These are phyloP conservation scores for Fusarium anguioides DNA, from an alignment of 2,329 filamentous ascomycete species.

Conservation along the genomic window DNA sequence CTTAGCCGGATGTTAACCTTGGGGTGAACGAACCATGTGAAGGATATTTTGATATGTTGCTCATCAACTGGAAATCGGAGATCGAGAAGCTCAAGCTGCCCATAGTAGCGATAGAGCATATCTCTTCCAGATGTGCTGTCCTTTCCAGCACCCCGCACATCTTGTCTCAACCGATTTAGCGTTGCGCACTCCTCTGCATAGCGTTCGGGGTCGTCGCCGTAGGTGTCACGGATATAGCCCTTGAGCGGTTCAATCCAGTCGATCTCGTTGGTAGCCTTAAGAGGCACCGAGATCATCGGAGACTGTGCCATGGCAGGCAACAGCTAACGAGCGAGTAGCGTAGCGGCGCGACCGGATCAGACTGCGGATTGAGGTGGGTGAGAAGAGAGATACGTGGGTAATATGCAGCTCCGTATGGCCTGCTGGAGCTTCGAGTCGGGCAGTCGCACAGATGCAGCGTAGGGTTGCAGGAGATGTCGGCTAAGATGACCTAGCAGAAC, in stretches of 20 bases:
- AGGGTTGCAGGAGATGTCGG: constrained; percentile 15
- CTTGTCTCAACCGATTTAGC: constrained; percentile 93
- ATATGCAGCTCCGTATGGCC: constrained; percentile 33
- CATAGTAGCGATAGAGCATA: constrained; percentile 96
- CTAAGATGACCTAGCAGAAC: constrained; percentile 12
- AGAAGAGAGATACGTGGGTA: constrained; percentile 19
- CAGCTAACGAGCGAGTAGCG: constrained; percentile 1
- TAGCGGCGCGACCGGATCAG: constrained; percentile 6
- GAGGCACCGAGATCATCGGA: constrained; percentile 93
- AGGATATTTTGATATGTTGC: constrained; percentile 98
- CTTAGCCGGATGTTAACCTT: neutral
- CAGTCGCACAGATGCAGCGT: constrained; percentile 33
- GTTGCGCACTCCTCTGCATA: constrained; percentile 96
- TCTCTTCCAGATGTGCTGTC: constrained; percentile 95
- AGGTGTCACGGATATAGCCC: constrained; percentile 90
- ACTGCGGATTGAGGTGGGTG: constrained; percentile 28
- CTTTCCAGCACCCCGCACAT: constrained; percentile 97
- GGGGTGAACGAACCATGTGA: constrained; percentile 80
- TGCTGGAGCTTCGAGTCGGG: constrained; percentile 17
- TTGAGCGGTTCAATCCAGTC: constrained; percentile 97
- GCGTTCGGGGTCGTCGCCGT: constrained; percentile 95
- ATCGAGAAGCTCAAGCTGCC: constrained; percentile 93
- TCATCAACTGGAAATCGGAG: constrained; percentile 97
- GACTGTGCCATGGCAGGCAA: constrained; percentile 76
- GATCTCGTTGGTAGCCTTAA: constrained; percentile 96